Evolutionary conservation across 441 rosid species (phyloP).

Genomic region (Euphorbia celastroides): DNA sequence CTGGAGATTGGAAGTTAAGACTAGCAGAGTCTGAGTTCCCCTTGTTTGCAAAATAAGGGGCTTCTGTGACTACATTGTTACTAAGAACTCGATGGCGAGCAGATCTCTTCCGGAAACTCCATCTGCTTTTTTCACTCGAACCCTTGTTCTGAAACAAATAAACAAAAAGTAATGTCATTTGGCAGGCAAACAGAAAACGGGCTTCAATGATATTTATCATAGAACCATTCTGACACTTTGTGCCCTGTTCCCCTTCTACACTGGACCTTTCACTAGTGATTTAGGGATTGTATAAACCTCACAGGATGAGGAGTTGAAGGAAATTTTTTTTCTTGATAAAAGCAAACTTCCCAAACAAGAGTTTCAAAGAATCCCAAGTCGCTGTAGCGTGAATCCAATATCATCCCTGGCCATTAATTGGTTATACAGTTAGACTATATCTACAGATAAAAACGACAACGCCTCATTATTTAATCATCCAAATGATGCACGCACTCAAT

Average conservation of each 20-base stretch:
- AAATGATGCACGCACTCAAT: background rate
- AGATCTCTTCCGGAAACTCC: slow-evolving; percentile 89
- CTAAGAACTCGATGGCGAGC: slow-evolving; percentile 65
- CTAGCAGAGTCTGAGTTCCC: slow-evolving; percentile 53
- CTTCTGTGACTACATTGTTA: slow-evolving; percentile 50
- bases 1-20: slow-evolving; percentile 36
- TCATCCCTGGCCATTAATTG: background rate
- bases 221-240: background rate
- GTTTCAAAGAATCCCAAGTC: slow-evolving; percentile 3
- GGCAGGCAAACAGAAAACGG: background rate
- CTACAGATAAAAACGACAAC: background rate
- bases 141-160: slow-evolving; percentile 45
- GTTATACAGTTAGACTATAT: background rate
- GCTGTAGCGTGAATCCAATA: background rate
- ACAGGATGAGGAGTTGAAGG: background rate
- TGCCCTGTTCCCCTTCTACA: background rate
- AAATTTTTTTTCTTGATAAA: background rate
- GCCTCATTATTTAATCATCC: slow-evolving; percentile 1
- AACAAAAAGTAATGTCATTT: background rate
- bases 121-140: slow-evolving; percentile 54
- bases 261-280: slow-evolving; percentile 3
- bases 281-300: background rate
- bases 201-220: background rate
- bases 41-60: slow-evolving; percentile 37
- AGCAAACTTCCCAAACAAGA: background rate